phyloP scores from a whole-genome alignment of 306 rosid species.

The Urtica urens region DNA sequence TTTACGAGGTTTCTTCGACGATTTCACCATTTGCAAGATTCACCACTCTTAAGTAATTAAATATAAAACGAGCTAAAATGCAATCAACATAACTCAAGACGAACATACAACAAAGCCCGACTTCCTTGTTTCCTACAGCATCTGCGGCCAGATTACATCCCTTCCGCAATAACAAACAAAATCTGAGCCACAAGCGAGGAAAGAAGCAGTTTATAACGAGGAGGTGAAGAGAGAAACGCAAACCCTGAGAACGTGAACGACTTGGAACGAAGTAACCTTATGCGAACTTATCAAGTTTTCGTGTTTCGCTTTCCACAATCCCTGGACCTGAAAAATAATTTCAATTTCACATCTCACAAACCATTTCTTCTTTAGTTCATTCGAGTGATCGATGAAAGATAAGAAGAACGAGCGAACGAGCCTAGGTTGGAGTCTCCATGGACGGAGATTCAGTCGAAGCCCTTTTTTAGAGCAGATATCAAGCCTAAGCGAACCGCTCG shows the following conservation, averaged over 20 bases:
- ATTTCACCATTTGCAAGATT: constrained; percentile 58
- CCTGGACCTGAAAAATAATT: constrained; percentile 55
- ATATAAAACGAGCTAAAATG: too few relatives aligned
- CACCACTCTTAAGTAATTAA: background rate
- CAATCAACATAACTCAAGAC: background rate
- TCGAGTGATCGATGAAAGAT: constrained; percentile 4
- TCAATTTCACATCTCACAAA: too few relatives aligned
- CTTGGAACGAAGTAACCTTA: constrained; percentile 58
- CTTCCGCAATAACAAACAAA: constrained; percentile 30
- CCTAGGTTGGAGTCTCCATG: constrained; percentile 92
- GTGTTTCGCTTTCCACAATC: constrained; percentile 68
- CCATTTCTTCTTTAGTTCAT: too few relatives aligned
- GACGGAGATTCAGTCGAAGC: constrained; percentile 47
- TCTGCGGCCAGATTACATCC: constrained; percentile 71
- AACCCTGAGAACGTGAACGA: constrained; percentile 82
- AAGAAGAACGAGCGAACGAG: background rate
- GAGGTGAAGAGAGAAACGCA: constrained; percentile 24
- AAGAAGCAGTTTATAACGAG: background rate
- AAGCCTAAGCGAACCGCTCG: constrained; percentile 80
- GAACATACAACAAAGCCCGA: constrained; percentile 56
- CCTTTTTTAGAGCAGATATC: constrained; percentile 73
- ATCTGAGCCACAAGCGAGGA: background rate
- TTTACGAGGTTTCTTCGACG: too few relatives aligned
- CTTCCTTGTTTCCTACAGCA: constrained; percentile 76
- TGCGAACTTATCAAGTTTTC: constrained; percentile 43